phyloP scores from a whole-genome alignment of 495 filamentous ascomycete genomes.

The Annulohypoxylon stygium region DNA sequence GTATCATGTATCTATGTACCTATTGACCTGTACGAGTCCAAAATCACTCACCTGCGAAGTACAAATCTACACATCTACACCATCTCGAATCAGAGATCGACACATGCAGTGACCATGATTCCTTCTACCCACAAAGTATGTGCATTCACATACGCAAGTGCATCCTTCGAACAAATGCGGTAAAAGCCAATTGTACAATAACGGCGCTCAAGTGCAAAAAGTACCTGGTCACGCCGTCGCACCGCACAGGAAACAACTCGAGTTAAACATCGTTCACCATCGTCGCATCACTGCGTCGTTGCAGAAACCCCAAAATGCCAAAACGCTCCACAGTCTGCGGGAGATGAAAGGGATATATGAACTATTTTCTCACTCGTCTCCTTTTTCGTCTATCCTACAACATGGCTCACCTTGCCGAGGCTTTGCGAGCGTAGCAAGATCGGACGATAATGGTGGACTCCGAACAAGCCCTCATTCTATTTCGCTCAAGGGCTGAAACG shows the following conservation, averaged over 20 bases:
- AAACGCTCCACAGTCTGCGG: slow-evolving; percentile 6
- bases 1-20: too few relatives aligned
- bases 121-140: slow-evolving; percentile 1
- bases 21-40: background rate
- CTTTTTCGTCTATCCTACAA: slow-evolving; percentile 22
- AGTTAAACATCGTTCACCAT: background rate
- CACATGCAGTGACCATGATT: slow-evolving; percentile 29
- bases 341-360: slow-evolving; percentile 36
- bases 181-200: background rate
- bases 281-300: background rate
- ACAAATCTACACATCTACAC: slow-evolving; percentile 17
- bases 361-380: slow-evolving; percentile 20
- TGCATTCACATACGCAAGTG: slow-evolving; percentile 3
- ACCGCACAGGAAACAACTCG: background rate
- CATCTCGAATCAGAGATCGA: slow-evolving; percentile 40
- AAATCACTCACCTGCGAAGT: background rate
- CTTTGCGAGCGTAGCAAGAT: slow-evolving; percentile 18
- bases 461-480: slow-evolving; percentile 20
- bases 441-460: slow-evolving; percentile 38
- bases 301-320: slow-evolving; percentile 2
- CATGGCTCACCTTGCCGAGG: slow-evolving; percentile 29
- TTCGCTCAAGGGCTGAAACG: slow-evolving; percentile 44
- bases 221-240: too few relatives aligned
- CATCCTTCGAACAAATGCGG: slow-evolving; percentile 25
- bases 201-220: slow-evolving; percentile 2